These are phyloP conservation scores for Trifolium fragiferum DNA, from an alignment of 306 rosid species.

Conservation along the genomic window DNA sequence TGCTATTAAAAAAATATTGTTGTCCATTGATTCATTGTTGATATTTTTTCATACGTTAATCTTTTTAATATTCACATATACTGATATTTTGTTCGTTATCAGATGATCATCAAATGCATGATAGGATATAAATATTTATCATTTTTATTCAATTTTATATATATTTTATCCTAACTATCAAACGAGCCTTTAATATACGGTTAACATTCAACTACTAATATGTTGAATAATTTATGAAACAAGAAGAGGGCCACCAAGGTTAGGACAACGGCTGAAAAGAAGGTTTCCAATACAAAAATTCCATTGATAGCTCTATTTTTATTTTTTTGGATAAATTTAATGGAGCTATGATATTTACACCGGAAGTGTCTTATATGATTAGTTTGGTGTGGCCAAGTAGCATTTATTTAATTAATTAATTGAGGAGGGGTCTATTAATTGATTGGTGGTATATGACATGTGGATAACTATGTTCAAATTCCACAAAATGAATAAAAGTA, in stretches of 20 bases:
- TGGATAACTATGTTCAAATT: slow-evolving; percentile 25
- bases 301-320: background rate
- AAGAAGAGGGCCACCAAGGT: background rate
- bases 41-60: no score
- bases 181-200: no score
- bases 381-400: slow-evolving; percentile 35
- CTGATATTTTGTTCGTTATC: no score
- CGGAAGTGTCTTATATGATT: background rate
- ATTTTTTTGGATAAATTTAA: background rate
- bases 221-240: background rate
- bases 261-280: background rate
- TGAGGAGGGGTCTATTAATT: background rate
- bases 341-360: background rate
- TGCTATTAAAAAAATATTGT: no score
- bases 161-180: no score
- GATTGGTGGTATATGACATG: slow-evolving; percentile 31
- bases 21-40: no score
- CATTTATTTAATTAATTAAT: slow-evolving; percentile 19
- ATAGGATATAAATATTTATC: no score
- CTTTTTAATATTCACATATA: no score
- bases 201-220: background rate
- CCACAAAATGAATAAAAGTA: slow-evolving; percentile 25
- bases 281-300: slow-evolving; percentile 22
- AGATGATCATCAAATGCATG: no score
- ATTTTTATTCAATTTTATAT: no score